A percentile compares a stretch with the other conserved stretches of the same genome.
These are phyloP conservation scores for Backusella parvicylindrica DNA, from an alignment of 192 early-diverging fungal genomes.

Conservation along the genomic window DNA sequence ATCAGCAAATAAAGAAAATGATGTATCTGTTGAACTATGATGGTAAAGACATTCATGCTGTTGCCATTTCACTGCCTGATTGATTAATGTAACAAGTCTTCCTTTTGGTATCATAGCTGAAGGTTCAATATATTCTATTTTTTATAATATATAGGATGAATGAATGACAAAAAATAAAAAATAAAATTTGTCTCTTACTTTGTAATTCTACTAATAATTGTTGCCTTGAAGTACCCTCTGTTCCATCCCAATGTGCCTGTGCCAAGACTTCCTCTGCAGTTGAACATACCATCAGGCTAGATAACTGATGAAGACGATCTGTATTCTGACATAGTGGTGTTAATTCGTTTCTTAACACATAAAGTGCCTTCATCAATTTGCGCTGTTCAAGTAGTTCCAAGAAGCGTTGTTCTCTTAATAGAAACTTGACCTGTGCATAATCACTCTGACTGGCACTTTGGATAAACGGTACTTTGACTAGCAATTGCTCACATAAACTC, in stretches of 20 bases:
- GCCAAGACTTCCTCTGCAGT: constrained; percentile 61
- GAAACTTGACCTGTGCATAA: constrained; percentile 53
- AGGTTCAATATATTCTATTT: constrained; percentile 67
- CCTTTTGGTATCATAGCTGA: constrained; percentile 84
- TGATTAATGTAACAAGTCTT: constrained; percentile 79
- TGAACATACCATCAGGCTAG: constrained; percentile 74
- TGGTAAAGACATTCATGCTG: constrained; percentile 83
- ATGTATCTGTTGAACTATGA: constrained; percentile 48
- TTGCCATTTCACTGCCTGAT: constrained; percentile 78
- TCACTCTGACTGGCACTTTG: neutral
- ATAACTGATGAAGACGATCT: constrained; percentile 69
- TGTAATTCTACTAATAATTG: constrained; percentile 60
- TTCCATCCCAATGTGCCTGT: constrained; percentile 80
- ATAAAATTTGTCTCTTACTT: constrained; percentile 38
- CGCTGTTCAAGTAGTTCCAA: constrained; percentile 78
- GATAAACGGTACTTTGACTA: constrained; percentile 38
- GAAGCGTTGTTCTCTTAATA: constrained; percentile 88
- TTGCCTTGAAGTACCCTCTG: constrained; percentile 63
- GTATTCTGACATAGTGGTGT: constrained; percentile 66
- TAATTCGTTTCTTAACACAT: constrained; percentile 78
- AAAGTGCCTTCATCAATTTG: constrained; percentile 68
- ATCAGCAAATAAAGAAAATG: constrained; percentile 63
- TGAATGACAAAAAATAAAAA: constrained; percentile 13
- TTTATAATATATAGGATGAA: neutral
- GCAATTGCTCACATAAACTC: constrained; percentile 58